Conservation (phyloP, 1,284 basidiomycete species). For the Pseudozyma sp. region DNA sequence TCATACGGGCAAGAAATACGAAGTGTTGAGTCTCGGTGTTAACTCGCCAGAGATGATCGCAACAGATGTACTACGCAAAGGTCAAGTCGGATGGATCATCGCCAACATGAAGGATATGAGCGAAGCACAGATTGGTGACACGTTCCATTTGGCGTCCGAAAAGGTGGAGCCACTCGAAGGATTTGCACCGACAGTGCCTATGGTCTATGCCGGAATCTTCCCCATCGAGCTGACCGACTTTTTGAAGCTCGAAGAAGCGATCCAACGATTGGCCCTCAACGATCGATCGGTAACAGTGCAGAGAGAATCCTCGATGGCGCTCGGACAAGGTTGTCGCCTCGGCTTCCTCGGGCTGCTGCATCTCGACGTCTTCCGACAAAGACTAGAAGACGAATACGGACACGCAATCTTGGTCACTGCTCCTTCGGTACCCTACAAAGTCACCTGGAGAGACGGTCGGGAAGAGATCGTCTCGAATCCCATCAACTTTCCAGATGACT, state of each 20-base stretch:
- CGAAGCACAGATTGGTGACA: conserved; percentile 97
- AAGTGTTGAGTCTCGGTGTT: conserved; percentile 89
- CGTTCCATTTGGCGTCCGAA: conserved; percentile 82
- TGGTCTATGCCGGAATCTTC: conserved; percentile 97
- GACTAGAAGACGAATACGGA: conserved; percentile 92
- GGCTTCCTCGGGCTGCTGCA: conserved; percentile 96
- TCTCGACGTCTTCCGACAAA: conserved; percentile 95
- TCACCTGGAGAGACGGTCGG: conserved; percentile 54
- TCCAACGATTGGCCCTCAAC: conserved; percentile 85
- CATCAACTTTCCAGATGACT: conserved; percentile 64
- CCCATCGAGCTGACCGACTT: conserved; percentile 93
- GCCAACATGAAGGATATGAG: conserved; percentile 98
- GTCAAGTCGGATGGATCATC: conserved; percentile 80
- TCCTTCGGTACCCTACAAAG: conserved; percentile 65
- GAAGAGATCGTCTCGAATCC: conserved; percentile 62
- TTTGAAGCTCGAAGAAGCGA: conserved; percentile 92
- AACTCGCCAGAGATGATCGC: conserved; percentile 77
- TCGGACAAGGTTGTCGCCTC: conserved; percentile 93
- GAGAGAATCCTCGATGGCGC: conserved; percentile 89
- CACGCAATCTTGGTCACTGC: conserved; percentile 65
- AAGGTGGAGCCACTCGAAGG: conserved; percentile 87
- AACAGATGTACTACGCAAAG: conserved; percentile 76
- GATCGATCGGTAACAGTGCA: conserved; percentile 92
- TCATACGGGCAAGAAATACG: conserved; percentile 89
- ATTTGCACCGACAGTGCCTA: conserved; percentile 91